Conservation (phyloP, 441 rosid genomes). For the Mallotus japonicus region DNA sequence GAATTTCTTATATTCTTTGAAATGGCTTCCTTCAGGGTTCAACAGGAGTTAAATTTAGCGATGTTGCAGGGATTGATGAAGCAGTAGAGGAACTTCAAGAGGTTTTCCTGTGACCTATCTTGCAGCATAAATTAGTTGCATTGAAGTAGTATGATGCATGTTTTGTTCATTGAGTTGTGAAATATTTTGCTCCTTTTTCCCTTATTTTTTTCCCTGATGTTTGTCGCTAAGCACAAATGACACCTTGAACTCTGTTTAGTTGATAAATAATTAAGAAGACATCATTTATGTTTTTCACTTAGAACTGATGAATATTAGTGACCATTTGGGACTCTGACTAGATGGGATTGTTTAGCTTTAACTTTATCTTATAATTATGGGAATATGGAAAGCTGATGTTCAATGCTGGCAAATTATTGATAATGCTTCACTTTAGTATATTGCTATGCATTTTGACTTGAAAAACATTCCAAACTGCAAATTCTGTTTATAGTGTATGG, state of each 20-base stretch:
- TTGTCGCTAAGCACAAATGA: background rate
- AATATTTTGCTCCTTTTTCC: background rate
- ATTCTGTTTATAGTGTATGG: background rate
- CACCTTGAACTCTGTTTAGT: background rate
- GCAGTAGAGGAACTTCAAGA: conserved; percentile 98
- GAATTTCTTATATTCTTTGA: conserved; percentile 26
- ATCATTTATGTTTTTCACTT: background rate
- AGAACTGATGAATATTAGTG: background rate
- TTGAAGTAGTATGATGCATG: background rate
- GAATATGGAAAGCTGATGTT: too few species aligned
- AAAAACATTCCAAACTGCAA: background rate
- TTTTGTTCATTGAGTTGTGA: conserved; percentile 7
- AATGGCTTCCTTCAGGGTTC: conserved; percentile 61
- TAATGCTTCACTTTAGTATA: background rate
- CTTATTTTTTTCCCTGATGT: background rate
- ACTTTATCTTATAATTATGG: too few species aligned
- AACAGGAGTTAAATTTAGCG: conserved; percentile 83
- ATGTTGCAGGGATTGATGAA: conserved; percentile 97
- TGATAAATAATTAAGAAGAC: conserved; percentile 1
- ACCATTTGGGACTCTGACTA: background rate
- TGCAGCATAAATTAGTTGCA: conserved; percentile 12
- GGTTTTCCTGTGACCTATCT: conserved; percentile 40
- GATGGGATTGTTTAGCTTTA: too few species aligned
- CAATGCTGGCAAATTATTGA: too few species aligned
- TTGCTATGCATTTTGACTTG: background rate